Conservation (phyloP, 176 grass and related monocot genomes). For the Oryza coarctata region DNA sequence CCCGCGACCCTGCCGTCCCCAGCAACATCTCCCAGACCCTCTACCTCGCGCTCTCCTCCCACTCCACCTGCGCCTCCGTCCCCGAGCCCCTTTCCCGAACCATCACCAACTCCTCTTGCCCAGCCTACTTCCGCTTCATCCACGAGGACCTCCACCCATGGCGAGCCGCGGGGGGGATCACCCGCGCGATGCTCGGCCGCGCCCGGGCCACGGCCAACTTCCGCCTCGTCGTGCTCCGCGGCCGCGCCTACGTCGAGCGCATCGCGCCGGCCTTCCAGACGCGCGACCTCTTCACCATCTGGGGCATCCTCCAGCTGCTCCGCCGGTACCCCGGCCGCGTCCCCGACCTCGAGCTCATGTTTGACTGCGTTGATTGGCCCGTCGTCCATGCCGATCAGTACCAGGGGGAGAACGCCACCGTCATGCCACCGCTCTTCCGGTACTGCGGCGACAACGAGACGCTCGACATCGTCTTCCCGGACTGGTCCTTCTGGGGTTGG, state of each 20-base stretch:
- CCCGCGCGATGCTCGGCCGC: slow-evolving; percentile 56
- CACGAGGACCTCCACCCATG: slow-evolving; percentile 87
- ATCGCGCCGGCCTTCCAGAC: slow-evolving; percentile 65
- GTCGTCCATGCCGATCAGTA: slow-evolving; percentile 46
- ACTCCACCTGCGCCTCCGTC: slow-evolving; percentile 15
- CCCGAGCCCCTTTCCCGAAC: slow-evolving; percentile 16
- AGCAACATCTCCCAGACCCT: slow-evolving; percentile 59
- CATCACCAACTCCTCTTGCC: slow-evolving; percentile 48
- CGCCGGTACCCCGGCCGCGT: slow-evolving; percentile 67
- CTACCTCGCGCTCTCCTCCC: slow-evolving; percentile 29
- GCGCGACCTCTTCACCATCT: slow-evolving; percentile 77
- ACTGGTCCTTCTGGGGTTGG: slow-evolving; percentile 99
- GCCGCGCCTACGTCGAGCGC: slow-evolving; percentile 61
- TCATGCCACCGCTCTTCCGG: slow-evolving; percentile 70
- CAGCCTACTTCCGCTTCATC: slow-evolving; percentile 82
- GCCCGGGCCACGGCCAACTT: slow-evolving; percentile 63
- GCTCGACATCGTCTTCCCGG: slow-evolving; percentile 78
- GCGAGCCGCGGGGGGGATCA: slow-evolving; percentile 61
- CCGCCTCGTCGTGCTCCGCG: slow-evolving; percentile 55
- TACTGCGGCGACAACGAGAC: slow-evolving; percentile 77
- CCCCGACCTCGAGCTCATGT: slow-evolving; percentile 93
- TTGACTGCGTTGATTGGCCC: slow-evolving; percentile 70
- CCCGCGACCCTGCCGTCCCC: slow-evolving; percentile 36
- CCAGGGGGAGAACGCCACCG: slow-evolving; percentile 41
- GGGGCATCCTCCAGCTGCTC: slow-evolving; percentile 91